Evolutionary conservation across 768 basidiomycete genomes (phyloP).

Genomic region (Lactarius psammicola): DNA sequence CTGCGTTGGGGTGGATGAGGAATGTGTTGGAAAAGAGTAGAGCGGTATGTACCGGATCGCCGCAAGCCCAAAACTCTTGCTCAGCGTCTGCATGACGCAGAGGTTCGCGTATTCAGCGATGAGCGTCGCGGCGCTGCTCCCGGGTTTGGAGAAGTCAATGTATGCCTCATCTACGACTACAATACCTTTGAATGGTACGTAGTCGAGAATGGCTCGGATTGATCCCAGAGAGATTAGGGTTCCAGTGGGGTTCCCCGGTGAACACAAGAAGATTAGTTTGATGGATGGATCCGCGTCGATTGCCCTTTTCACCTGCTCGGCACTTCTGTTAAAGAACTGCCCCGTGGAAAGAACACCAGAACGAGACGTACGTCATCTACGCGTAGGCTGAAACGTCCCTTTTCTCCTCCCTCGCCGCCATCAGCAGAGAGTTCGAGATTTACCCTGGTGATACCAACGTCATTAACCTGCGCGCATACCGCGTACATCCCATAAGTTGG

Average conservation of each 20-base stretch:
- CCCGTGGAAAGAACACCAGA: not conserved
- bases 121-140: slow-evolving; percentile 63
- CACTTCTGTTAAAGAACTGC: slow-evolving; percentile 1
- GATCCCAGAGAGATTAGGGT: slow-evolving; percentile 74
- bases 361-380: slow-evolving; percentile 62
- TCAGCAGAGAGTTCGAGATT: slow-evolving; percentile 59
- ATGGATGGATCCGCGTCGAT: slow-evolving; percentile 71
- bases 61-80: slow-evolving; percentile 94
- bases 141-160: slow-evolving; percentile 80
- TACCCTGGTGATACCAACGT: slow-evolving; percentile 77
- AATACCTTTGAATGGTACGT: slow-evolving; percentile 82
- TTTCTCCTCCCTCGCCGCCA: slow-evolving; percentile 70
- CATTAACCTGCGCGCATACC: slow-evolving; percentile 94
- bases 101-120: slow-evolving; percentile 83
- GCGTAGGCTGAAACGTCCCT: slow-evolving; percentile 68
- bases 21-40: not conserved
- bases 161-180: slow-evolving; percentile 97
- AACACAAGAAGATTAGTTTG: slow-evolving; percentile 93
- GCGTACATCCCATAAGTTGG: slow-evolving; percentile 99
- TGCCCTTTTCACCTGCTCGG: slow-evolving; percentile 63
- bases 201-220: slow-evolving; percentile 69
- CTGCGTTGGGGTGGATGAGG: slow-evolving; percentile 41
- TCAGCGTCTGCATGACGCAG: slow-evolving; percentile 94
- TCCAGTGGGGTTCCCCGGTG: slow-evolving; percentile 96
- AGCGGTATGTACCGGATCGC: slow-evolving; percentile 72